phyloP scores from a whole-genome alignment of 495 filamentous ascomycete species.

The Talaromyces trachyspermus region DNA sequence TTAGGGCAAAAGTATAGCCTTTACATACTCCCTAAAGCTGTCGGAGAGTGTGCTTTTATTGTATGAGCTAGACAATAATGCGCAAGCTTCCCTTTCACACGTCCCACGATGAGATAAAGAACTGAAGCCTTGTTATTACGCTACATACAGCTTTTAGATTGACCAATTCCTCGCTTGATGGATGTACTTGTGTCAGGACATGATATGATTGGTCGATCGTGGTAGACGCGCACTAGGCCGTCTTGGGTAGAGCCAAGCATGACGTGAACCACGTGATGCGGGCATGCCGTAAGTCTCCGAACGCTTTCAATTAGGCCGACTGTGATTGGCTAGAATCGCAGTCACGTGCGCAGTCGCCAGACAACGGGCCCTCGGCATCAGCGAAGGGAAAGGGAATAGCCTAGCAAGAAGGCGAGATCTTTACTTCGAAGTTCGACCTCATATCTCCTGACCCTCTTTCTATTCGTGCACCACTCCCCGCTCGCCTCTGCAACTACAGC shows the following conservation, averaged over 20 bases:
- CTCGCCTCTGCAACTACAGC: conserved; percentile 11
- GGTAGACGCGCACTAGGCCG: not conserved
- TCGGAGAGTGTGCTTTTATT: no score
- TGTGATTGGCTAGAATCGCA: conserved; percentile 26
- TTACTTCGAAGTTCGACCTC: conserved; percentile 24
- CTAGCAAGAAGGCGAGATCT: conserved; percentile 17
- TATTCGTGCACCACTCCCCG: not conserved
- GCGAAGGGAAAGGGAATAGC: conserved; percentile 24
- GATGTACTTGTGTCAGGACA: no score
- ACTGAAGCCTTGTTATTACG: no score
- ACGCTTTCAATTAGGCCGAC: conserved; percentile 32
- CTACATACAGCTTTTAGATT: no score
- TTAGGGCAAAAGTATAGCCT: no score
- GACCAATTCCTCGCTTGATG: no score
- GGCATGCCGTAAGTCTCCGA: conserved; percentile 39
- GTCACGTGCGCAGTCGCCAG: conserved; percentile 23
- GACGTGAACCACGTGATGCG: conserved; percentile 4
- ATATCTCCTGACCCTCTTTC: no score
- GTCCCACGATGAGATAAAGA: no score
- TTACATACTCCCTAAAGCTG: no score
- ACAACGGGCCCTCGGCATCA: conserved; percentile 20
- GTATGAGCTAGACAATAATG: no score
- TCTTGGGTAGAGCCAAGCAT: not conserved
- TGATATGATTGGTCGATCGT: not conserved
- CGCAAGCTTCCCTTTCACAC: no score